Conservation (phyloP, 345 rosid genomes). For the Populus ilicifolia region DNA sequence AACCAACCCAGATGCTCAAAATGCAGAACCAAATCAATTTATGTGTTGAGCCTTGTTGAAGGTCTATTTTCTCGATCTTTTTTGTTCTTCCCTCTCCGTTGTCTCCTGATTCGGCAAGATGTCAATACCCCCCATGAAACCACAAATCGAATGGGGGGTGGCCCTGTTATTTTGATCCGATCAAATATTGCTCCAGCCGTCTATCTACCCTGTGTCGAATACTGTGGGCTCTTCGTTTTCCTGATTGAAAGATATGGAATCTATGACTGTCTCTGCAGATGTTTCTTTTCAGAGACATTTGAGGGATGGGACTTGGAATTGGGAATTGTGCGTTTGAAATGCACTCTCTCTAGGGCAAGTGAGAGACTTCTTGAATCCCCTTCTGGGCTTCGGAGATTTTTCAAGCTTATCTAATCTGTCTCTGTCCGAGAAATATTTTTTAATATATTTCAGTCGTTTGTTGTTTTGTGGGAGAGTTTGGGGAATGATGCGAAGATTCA, state of each 20-base stretch:
- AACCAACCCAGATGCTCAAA: constrained; percentile 1
- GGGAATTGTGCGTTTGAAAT: not conserved
- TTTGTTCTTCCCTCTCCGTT: too few species aligned
- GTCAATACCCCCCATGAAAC: too few species aligned
- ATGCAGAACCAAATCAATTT: not conserved
- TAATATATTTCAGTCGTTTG: not conserved
- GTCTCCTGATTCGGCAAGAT: not conserved
- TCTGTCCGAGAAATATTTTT: not conserved
- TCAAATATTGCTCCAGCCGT: not conserved
- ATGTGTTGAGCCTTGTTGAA: not conserved
- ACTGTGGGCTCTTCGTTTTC: not conserved
- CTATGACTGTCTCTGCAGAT: not conserved
- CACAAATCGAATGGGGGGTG: too few species aligned
- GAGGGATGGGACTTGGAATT: not conserved
- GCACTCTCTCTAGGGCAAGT: not conserved
- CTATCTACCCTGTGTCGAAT: not conserved
- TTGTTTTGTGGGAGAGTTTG: constrained; percentile 14
- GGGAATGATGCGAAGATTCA: constrained; percentile 18
- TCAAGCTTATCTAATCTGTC: not conserved
- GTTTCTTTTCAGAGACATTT: not conserved
- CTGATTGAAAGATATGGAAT: constrained; percentile 19
- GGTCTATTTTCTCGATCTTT: too few species aligned
- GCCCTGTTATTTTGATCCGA: not conserved
- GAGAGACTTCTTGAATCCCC: too few species aligned
- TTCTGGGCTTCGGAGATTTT: not conserved